These are phyloP conservation scores for Curvularia eragrostidis DNA, from an alignment of 2,329 filamentous ascomycete species.

Conservation along the genomic window DNA sequence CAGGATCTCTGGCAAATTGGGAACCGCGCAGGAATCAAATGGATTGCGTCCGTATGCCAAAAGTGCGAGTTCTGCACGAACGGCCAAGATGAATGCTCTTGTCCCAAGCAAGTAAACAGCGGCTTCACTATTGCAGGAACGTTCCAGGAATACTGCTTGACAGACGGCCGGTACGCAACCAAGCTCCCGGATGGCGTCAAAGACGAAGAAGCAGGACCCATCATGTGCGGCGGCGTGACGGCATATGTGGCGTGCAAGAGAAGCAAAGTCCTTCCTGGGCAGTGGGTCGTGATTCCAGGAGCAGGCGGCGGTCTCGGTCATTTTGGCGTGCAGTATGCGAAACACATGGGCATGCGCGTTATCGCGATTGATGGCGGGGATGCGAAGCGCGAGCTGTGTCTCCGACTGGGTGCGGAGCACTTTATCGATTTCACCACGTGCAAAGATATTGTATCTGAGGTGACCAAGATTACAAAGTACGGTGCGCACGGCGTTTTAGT, in stretches of 20 bases:
- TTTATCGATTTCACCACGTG: slow-evolving; percentile 64
- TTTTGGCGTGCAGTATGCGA: slow-evolving; percentile 48
- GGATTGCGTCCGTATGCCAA: slow-evolving; percentile 86
- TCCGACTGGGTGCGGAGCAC: slow-evolving; percentile 61
- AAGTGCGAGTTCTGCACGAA: slow-evolving; percentile 79
- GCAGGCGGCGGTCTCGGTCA: slow-evolving; percentile 47
- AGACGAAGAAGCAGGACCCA: slow-evolving; percentile 55
- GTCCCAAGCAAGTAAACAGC: slow-evolving; percentile 67
- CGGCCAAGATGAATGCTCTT: slow-evolving; percentile 58
- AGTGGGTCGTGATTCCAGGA: slow-evolving; percentile 50
- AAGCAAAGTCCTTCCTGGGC: slow-evolving; percentile 41
- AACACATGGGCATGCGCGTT: slow-evolving; percentile 63
- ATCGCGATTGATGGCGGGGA: slow-evolving; percentile 63
- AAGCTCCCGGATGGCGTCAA: slow-evolving; percentile 53
- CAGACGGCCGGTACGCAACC: slow-evolving; percentile 55
- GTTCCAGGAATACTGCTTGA: slow-evolving; percentile 54
- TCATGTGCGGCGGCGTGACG: slow-evolving; percentile 52
- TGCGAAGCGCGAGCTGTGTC: slow-evolving; percentile 55
- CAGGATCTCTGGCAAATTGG: slow-evolving; percentile 63
- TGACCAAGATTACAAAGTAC: slow-evolving; percentile 57
- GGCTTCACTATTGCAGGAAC: slow-evolving; percentile 60
- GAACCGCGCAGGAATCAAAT: slow-evolving; percentile 64
- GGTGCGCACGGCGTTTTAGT: slow-evolving; percentile 86
- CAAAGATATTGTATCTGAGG: slow-evolving; percentile 65
- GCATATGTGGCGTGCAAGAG: slow-evolving; percentile 56